A percentile compares a stretch with the other conserved stretches of the same genome.
phyloP scores from a whole-genome alignment of 768 basidiomycete genomes.

The Phaeotremella skinneri region DNA sequence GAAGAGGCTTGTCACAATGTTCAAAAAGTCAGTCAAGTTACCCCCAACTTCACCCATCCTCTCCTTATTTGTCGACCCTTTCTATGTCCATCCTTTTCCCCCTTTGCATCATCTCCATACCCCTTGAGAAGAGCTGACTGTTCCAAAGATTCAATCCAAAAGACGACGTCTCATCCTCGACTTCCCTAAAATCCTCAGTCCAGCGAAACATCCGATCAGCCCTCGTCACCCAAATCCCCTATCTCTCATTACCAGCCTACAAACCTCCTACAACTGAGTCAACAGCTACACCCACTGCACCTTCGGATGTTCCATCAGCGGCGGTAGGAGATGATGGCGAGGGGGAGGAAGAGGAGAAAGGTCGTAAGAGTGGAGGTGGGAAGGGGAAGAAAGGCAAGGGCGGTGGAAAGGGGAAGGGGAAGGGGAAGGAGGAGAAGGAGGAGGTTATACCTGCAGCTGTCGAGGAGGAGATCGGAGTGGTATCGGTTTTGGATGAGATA shows the following conservation, averaged over 20 bases:
- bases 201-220: conserved; percentile 81
- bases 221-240: conserved; percentile 71
- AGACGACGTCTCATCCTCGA: conserved; percentile 82
- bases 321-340: conserved; percentile 26
- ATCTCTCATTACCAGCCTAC: conserved; percentile 47
- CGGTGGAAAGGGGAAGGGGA: conserved; percentile 25
- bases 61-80: neutral
- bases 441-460: conserved; percentile 25
- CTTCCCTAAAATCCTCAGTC: conserved; percentile 87
- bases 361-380: conserved; percentile 15
- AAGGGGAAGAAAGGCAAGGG: conserved; percentile 34
- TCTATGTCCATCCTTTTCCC: neutral
- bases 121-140: conserved; percentile 5
- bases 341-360: conserved; percentile 12
- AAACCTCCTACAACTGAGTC: conserved; percentile 54
- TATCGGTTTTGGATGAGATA: conserved; percentile 68
- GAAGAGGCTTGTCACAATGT: too few species aligned
- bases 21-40: conserved; percentile 49
- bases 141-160: conserved; percentile 55
- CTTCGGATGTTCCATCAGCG: conserved; percentile 12
- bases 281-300: conserved; percentile 2
- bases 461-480: conserved; percentile 60
- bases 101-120: neutral
- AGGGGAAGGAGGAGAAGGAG: conserved; percentile 20
- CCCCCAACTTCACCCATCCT: neutral